Percentiles rank a stretch among this genome's conserved stretches.
Conservation (phyloP, 352 stramenopile genomes). For the Phytophthora aleatoria region DNA sequence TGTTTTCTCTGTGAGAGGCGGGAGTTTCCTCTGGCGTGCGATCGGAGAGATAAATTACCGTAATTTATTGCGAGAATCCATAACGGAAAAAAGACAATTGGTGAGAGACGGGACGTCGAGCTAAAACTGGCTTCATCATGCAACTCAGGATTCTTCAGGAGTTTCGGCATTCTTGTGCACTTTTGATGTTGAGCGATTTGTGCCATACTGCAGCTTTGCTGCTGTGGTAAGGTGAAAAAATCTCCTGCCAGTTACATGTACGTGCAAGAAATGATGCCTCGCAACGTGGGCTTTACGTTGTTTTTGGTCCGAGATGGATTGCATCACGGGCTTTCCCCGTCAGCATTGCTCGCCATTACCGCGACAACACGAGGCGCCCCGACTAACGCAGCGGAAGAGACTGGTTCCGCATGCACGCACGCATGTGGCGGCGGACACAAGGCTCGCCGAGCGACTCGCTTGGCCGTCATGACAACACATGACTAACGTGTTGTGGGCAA, state of each 20-base stretch:
- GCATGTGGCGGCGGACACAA: constrained; percentile 15
- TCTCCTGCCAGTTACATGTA: background rate
- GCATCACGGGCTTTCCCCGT: constrained; percentile 2
- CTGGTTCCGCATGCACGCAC: constrained; percentile 33
- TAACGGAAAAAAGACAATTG: constrained; percentile 21
- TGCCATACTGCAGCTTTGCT: background rate
- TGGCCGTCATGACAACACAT: background rate
- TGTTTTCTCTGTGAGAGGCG: constrained; percentile 23
- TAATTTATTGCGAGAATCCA: constrained; percentile 37
- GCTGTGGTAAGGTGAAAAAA: background rate
- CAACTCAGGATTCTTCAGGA: constrained; percentile 17
- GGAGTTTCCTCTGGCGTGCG: constrained; percentile 35
- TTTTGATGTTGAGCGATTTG: too few species aligned
- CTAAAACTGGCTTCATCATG: constrained; percentile 29
- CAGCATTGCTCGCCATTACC: constrained; percentile 6
- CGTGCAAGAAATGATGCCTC: background rate
- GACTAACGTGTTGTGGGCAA: background rate
- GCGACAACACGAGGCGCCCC: constrained; percentile 23
- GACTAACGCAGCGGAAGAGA: constrained; percentile 36
- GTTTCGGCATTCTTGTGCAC: constrained; percentile 8
- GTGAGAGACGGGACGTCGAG: constrained; percentile 13
- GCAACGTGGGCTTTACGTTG: background rate
- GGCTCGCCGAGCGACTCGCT: background rate
- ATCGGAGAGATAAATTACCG: constrained; percentile 33
- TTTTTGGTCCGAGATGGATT: background rate